These are phyloP conservation scores for Cladosporium sp. DNA, from an alignment of 2,329 filamentous ascomycete genomes.

Conservation along the genomic window DNA sequence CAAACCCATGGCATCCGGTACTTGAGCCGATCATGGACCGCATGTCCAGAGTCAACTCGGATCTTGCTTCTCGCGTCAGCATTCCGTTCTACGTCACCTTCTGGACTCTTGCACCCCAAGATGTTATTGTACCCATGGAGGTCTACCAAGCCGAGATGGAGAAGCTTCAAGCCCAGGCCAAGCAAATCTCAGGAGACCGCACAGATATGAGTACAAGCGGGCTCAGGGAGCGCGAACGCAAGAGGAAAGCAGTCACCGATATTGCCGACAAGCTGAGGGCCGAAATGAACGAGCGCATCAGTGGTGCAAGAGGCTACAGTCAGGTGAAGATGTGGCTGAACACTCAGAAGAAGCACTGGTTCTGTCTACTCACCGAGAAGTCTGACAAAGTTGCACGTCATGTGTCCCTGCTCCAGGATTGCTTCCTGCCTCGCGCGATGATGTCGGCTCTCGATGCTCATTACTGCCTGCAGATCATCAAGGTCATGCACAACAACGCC, in stretches of 20 bases:
- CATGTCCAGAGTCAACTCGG: constrained; percentile 60
- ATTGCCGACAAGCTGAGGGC: constrained; percentile 68
- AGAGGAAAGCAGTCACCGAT: constrained; percentile 68
- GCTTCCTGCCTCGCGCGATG: constrained; percentile 83
- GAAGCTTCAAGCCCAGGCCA: constrained; percentile 65
- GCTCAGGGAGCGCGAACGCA: constrained; percentile 66
- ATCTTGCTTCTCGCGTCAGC: constrained; percentile 69
- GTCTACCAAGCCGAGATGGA: constrained; percentile 78
- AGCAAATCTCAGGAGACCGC: constrained; percentile 68
- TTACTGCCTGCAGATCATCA: constrained; percentile 83
- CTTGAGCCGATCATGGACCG: constrained; percentile 73
- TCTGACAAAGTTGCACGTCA: constrained; percentile 62
- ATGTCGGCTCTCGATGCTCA: constrained; percentile 85
- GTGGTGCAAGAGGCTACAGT: constrained; percentile 53
- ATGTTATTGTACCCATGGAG: constrained; percentile 72
- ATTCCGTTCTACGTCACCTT: constrained; percentile 86
- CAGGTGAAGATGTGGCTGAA: constrained; percentile 69
- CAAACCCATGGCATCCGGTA: constrained; percentile 62
- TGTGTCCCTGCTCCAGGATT: constrained; percentile 80
- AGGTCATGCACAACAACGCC: constrained; percentile 80
- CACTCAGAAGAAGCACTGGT: constrained; percentile 78
- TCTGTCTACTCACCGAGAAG: constrained; percentile 55
- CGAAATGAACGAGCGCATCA: constrained; percentile 71
- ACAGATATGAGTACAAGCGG: constrained; percentile 70
- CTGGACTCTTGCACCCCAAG: constrained; percentile 84